phyloP scores from a whole-genome alignment of 75 land plant genomes.

The Selaginella moellendorffii region DNA sequence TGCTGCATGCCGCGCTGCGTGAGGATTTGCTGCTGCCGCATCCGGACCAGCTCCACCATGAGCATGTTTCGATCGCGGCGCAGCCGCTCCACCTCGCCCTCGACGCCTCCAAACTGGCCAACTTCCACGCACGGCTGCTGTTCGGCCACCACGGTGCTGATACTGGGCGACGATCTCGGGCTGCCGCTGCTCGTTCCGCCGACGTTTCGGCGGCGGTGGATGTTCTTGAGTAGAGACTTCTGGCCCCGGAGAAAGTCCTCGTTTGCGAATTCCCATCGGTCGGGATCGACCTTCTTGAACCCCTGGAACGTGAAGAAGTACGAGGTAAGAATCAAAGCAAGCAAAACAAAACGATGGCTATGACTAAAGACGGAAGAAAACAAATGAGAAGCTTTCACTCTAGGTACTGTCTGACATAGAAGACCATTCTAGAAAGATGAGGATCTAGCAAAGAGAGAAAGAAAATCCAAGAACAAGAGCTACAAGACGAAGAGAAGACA shows the following conservation, averaged over 20 bases:
- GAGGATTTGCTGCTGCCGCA: background rate
- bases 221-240: conserved; percentile 37
- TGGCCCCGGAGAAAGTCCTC: conserved; percentile 54
- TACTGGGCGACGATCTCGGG: conserved; percentile 1
- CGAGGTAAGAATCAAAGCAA: too few species aligned
- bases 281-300: conserved; percentile 60
- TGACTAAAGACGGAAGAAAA: too few species aligned
- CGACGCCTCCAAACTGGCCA: background rate
- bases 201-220: conserved; percentile 44
- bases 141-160: background rate
- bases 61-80: background rate
- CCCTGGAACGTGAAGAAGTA: too few species aligned
- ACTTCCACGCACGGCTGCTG: conserved; percentile 31
- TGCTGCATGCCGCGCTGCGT: background rate
- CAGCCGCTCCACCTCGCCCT: background rate
- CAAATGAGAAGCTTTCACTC: background rate
- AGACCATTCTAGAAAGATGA: background rate
- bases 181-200: background rate
- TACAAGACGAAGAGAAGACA: too few species aligned
- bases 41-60: background rate
- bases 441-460: background rate
- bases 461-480: background rate
- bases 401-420: background rate
- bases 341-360: background rate
- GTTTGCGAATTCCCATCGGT: conserved; percentile 76